A percentile compares a stretch with the other conserved stretches of the same genome.
These are phyloP conservation scores for Corymbia calophylla DNA, from an alignment of 441 rosid species.

Conservation along the genomic window DNA sequence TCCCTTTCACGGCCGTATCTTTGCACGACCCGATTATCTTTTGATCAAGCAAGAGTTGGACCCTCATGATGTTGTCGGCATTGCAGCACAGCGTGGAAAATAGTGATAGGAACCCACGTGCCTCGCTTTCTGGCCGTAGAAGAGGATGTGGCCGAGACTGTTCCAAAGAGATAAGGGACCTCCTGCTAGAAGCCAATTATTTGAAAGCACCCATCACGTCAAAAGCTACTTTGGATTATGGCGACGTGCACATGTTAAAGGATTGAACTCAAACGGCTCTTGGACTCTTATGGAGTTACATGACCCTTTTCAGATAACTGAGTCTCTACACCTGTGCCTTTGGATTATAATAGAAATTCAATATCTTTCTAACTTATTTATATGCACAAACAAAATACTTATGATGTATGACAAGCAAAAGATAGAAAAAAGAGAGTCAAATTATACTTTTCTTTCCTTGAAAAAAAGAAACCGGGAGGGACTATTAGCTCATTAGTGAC, in stretches of 20 bases:
- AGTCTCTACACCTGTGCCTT: neutral
- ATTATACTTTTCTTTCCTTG: neutral
- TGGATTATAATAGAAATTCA: neutral
- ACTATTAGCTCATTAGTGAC: neutral
- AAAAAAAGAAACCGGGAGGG: neutral
- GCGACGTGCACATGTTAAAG: neutral
- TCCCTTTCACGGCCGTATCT: neutral
- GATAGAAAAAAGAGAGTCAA: neutral
- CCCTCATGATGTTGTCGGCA: neutral
- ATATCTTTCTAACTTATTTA: neutral
- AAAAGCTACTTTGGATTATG: neutral
- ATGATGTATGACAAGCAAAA: neutral
- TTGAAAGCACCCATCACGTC: neutral
- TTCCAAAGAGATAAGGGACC: neutral
- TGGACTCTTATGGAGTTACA: neutral
- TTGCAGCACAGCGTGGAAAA: neutral
- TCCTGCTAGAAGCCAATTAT: neutral
- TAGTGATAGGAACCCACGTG: neutral
- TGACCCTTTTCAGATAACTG: accelerated
- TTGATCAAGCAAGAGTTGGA: too few relatives aligned
- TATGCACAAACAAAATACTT: neutral
- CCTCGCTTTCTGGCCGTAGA: neutral
- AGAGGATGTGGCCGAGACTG: neutral
- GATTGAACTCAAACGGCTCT: neutral
- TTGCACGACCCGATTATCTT: neutral